phyloP scores from a whole-genome alignment of 257 asterid genomes.

The Solanum pimpinellifolium region DNA sequence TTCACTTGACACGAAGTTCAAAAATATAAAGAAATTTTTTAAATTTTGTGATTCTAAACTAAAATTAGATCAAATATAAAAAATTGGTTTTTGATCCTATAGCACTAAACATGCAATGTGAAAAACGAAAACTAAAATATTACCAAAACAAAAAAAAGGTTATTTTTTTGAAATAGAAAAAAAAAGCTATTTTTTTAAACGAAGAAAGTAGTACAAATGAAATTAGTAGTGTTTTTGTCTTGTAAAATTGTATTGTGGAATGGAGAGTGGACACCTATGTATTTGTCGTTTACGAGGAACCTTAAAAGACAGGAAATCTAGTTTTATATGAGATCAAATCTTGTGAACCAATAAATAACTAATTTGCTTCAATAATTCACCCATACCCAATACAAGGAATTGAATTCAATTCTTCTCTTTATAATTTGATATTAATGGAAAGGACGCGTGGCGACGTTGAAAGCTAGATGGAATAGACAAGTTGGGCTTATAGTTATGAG shows the following conservation, averaged over 20 bases:
- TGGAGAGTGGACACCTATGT: not conserved
- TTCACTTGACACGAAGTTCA: too few species aligned
- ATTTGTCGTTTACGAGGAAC: not conserved
- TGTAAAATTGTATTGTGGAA: not conserved
- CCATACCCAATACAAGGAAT: not conserved
- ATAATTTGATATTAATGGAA: not conserved
- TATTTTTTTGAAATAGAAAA: too few species aligned
- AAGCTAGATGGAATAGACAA: not conserved
- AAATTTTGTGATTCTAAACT: too few species aligned
- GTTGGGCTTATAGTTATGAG: not conserved
- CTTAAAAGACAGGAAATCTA: not conserved
- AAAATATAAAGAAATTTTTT: too few species aligned
- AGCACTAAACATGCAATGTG: too few species aligned
- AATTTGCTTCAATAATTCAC: not conserved
- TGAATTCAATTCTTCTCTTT: not conserved
- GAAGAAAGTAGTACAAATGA: not conserved
- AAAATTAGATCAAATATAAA: too few species aligned
- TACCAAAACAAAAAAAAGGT: too few species aligned
- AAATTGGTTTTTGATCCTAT: too few species aligned
- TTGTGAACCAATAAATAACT: not conserved
- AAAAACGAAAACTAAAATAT: too few species aligned
- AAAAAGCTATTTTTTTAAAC: too few species aligned
- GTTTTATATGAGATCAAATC: not conserved
- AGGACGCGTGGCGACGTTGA: not conserved
- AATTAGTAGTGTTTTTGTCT: not conserved